Evolutionary conservation across 768 basidiomycete genomes (phyloP).

Genomic region (Podaxis carcinomalis): DNA sequence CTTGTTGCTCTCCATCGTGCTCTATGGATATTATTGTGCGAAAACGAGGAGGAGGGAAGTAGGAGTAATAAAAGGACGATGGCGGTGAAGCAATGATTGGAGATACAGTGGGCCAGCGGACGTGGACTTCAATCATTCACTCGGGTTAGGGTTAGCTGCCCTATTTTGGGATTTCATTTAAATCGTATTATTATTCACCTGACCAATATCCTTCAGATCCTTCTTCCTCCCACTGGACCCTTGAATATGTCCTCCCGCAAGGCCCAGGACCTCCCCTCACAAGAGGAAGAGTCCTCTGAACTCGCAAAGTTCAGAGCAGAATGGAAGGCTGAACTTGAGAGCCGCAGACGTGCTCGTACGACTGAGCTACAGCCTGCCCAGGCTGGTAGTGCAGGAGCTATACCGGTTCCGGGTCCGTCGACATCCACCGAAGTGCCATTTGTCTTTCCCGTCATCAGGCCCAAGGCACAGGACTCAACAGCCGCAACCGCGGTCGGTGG

Average conservation of each 20-base stretch:
- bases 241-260: neutral
- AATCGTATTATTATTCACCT: neutral
- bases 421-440: neutral
- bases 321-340: slow-evolving; percentile 67
- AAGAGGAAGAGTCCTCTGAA: slow-evolving; percentile 50
- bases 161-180: neutral
- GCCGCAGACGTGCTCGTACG: slow-evolving; percentile 23
- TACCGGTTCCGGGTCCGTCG: slow-evolving; percentile 5
- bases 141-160: slow-evolving; percentile 16
- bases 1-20: slow-evolving; percentile 77
- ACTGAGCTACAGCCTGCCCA: neutral
- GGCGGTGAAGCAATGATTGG: slow-evolving; percentile 7
- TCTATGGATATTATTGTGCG: neutral
- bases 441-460: neutral
- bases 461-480: neutral
- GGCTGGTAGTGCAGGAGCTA: slow-evolving; percentile 2
- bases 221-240: neutral
- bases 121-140: slow-evolving; percentile 6
- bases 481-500: slow-evolving; percentile 1
- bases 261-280: slow-evolving; percentile 3
- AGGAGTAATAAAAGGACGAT: neutral
- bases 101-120: neutral
- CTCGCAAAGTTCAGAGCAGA: slow-evolving; percentile 65
- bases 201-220: neutral
- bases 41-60: neutral